These are phyloP conservation scores for Trichosporon sp. DNA, from an alignment of 1,284 basidiomycete genomes.

Conservation along the genomic window DNA sequence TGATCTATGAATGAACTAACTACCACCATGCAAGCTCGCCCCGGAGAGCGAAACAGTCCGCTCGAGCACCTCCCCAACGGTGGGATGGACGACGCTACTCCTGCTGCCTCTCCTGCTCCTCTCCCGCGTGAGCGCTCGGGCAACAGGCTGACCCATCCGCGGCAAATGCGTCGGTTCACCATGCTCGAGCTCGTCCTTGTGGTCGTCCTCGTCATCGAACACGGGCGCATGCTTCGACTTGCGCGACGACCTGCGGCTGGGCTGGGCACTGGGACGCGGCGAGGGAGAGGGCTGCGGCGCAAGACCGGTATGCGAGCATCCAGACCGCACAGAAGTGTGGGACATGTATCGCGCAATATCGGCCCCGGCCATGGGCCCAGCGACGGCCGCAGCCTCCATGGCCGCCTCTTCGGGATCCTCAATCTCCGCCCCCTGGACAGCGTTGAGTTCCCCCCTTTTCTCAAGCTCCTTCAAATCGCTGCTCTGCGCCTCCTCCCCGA, in stretches of 20 bases:
- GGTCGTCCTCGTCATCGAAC: conserved; percentile 21
- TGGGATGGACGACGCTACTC: conserved; percentile 21
- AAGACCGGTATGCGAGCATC: neutral
- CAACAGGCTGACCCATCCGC: neutral
- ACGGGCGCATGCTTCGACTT: neutral
- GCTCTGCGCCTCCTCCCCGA: neutral
- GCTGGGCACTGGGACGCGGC: neutral
- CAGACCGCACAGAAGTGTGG: neutral
- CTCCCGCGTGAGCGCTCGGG: conserved; percentile 9
- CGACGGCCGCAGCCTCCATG: neutral
- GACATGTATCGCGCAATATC: neutral
- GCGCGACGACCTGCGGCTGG: neutral
- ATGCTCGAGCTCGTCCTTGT: conserved; percentile 29
- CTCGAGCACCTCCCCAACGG: conserved; percentile 45
- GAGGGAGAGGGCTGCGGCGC: neutral
- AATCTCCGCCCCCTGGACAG: neutral
- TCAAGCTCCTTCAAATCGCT: neutral
- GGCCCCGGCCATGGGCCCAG: neutral
- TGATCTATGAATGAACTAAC: neutral
- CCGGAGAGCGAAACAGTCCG: conserved; percentile 44
- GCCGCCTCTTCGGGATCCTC: conserved; percentile 8
- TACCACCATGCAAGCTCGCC: conserved; percentile 47
- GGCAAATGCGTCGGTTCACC: conserved; percentile 33
- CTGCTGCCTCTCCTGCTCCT: conserved; percentile 12
- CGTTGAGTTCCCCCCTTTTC: neutral